Evolutionary conservation across 1,139 yeast species (phyloP).

Genomic region (Taphrina confusa): DNA sequence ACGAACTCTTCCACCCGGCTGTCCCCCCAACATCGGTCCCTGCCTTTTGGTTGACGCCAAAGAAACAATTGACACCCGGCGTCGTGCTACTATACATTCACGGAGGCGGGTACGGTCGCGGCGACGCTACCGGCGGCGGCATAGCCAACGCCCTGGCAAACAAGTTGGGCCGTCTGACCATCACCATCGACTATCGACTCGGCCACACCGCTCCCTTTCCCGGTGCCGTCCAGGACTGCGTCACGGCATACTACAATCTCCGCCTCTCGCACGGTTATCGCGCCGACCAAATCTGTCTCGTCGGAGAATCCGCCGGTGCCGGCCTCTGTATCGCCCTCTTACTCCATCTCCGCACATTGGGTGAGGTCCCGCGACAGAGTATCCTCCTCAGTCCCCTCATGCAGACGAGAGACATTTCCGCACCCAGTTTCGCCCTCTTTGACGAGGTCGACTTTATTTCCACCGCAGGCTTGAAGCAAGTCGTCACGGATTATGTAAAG

Average conservation of each 20-base stretch:
- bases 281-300: not conserved
- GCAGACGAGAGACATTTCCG: slow-evolving; percentile 1
- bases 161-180: not conserved
- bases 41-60: slow-evolving; percentile 12
- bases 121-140: slow-evolving; percentile 20
- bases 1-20: not conserved
- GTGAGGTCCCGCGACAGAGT: not conserved
- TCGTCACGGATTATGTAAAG: not conserved
- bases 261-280: not conserved
- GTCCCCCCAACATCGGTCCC: slow-evolving; percentile 13
- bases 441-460: slow-evolving; percentile 11
- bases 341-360: slow-evolving; percentile 2
- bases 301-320: slow-evolving; percentile 17
- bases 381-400: slow-evolving; percentile 18
- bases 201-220: slow-evolving; percentile 25
- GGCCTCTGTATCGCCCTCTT: slow-evolving; percentile 14
- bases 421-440: not conserved
- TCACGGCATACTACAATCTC: slow-evolving; percentile 9
- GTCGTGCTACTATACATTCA: slow-evolving; percentile 4
- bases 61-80: not conserved
- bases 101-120: slow-evolving; percentile 19
- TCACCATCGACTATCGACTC: slow-evolving; percentile 12
- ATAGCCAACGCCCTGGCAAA: slow-evolving; percentile 13
- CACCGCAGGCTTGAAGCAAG: not conserved
- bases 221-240: slow-evolving; percentile 23